Conservation (phyloP, 495 filamentous ascomycete species). For the Wilcoxina mikolae region DNA sequence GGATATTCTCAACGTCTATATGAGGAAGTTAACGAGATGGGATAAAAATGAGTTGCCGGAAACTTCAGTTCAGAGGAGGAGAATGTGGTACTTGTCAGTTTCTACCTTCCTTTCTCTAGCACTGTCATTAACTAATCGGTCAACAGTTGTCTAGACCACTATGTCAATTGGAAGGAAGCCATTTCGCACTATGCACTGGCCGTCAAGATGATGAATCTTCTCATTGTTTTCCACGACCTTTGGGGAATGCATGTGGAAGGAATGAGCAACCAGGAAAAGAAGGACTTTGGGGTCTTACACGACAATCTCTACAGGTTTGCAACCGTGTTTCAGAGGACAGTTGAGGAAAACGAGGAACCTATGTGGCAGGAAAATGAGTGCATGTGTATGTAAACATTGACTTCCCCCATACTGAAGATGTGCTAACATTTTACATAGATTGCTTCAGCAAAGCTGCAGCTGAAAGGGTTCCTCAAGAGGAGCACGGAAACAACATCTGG, state of each 20-base stretch:
- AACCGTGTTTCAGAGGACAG: conserved; percentile 2
- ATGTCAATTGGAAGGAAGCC: conserved; percentile 7
- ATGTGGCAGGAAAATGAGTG: conserved; percentile 8
- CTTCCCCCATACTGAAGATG: neutral
- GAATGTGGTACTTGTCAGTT: conserved; percentile 11
- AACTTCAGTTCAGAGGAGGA: neutral
- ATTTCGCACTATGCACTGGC: conserved; percentile 2
- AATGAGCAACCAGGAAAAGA: conserved; percentile 11
- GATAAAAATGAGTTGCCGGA: conserved; percentile 1
- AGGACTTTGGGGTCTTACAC: conserved; percentile 5
- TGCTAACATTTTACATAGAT: conserved; percentile 1
- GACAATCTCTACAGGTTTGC: conserved; percentile 10
- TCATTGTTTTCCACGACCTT: conserved; percentile 10
- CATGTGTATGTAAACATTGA: neutral
- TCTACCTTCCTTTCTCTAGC: neutral
- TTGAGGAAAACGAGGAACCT: neutral
- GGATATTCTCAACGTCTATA: conserved; percentile 2
- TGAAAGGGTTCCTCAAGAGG: neutral
- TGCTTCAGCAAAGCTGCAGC: conserved; percentile 4
- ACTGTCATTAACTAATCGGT: neutral
- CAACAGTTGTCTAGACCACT: conserved; percentile 4
- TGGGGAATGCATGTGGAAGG: conserved; percentile 11
- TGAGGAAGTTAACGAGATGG: conserved; percentile 3
- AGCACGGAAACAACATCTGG: conserved; percentile 1
- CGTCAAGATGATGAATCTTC: conserved; percentile 10